Conservation (phyloP, 805 yeast species). For the Kluyveromyces starmeri region DNA sequence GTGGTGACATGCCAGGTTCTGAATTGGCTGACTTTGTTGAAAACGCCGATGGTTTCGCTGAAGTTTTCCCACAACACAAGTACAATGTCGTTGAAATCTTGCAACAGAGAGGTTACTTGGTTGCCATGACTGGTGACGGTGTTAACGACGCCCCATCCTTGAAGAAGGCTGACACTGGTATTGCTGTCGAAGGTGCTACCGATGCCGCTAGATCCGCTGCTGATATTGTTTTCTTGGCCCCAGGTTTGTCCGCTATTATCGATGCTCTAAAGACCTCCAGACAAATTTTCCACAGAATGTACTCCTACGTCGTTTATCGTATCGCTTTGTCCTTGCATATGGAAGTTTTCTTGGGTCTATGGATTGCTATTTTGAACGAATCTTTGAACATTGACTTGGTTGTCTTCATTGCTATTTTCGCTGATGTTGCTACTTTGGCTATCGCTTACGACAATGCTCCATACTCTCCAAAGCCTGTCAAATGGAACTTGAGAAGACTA, state of each 20-base stretch:
- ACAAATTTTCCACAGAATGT: slow-evolving; percentile 98
- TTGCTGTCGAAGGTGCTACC: slow-evolving; percentile 97
- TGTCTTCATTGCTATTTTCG: slow-evolving; percentile 95
- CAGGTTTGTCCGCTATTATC: slow-evolving; percentile 91
- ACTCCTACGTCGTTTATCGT: slow-evolving; percentile 96
- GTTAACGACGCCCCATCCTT: slow-evolving; percentile 96
- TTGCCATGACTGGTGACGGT: slow-evolving; percentile 99
- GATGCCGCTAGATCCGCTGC: slow-evolving; percentile 97
- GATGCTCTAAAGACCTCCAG: slow-evolving; percentile 92
- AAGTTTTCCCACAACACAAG: slow-evolving; percentile 97
- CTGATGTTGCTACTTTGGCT: slow-evolving; percentile 95
- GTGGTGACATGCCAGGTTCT: slow-evolving; percentile 95
- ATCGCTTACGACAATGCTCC: slow-evolving; percentile 98
- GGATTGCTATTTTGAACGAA: slow-evolving; percentile 89
- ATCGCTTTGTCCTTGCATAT: slow-evolving; percentile 91
- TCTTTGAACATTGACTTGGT: slow-evolving; percentile 82
- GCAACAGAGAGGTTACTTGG: slow-evolving; percentile 93
- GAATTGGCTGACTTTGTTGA: slow-evolving; percentile 96
- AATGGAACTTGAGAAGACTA: slow-evolving; percentile 94
- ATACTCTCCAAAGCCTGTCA: slow-evolving; percentile 83
- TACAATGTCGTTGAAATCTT: slow-evolving; percentile 91
- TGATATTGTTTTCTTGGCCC: slow-evolving; percentile 91
- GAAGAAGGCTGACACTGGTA: slow-evolving; percentile 94
- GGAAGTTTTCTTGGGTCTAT: slow-evolving; percentile 89
- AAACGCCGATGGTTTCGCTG: slow-evolving; percentile 97